Base-by-base conservation (phyloP, 2,329 filamentous ascomycete species). In the Sporothrix phasma region DNA sequence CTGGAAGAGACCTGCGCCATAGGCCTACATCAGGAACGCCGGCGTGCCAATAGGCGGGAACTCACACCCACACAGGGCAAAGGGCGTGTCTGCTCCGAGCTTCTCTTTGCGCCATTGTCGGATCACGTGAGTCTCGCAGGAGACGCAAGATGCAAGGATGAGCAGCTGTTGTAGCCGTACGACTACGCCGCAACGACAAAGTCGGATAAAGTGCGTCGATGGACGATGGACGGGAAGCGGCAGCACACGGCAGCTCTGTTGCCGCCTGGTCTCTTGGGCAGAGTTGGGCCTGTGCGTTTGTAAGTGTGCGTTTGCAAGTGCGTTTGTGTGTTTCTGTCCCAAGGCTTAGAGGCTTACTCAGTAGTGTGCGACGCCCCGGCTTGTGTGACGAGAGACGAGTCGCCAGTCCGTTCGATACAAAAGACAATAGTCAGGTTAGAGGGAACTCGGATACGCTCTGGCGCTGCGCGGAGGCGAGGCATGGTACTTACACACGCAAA, bases 1-100 rank as follows among this genome's bases (percentile, higher is more conserved):
- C n/a, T n/a, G n/a, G n/a, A n/a, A n/a, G n/a, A n/a, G n/a, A n/a
- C n/a, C n/a, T n/a, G n/a, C n/a, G n/a, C n/a, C n/a, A n/a, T n/a
- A n/a, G n/a, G n/a, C n/a, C n/a, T n/a, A n/a, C n/a, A n/a, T n/a
- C n/a, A n/a, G n/a, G n/a, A n/a, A n/a, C n/a, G 34, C n/a, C 39
- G 41, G 24, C 56, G 56, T 60, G 56, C 56, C 56, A 60, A 60
- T 60, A 43, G 41, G 54, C 15, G 54, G 54, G 22, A 37, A 41
- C 37, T 29, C 37, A 26, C 26, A 26, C 31, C 5, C 3, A 13
- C 29, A 39, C 31, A 2, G 51, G 31, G 31, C 51, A 56, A n/a
- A 24, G 34, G 51, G 19, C 51, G 51, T 37, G 37, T n/a, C 7
- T 58, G 54, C 54, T n/a, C n/a, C n/a, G n/a, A n/a, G n/a, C 54